Base-by-base conservation (phyloP, 2,329 filamentous ascomycete species). In the Davidsoniella australis region DNA sequence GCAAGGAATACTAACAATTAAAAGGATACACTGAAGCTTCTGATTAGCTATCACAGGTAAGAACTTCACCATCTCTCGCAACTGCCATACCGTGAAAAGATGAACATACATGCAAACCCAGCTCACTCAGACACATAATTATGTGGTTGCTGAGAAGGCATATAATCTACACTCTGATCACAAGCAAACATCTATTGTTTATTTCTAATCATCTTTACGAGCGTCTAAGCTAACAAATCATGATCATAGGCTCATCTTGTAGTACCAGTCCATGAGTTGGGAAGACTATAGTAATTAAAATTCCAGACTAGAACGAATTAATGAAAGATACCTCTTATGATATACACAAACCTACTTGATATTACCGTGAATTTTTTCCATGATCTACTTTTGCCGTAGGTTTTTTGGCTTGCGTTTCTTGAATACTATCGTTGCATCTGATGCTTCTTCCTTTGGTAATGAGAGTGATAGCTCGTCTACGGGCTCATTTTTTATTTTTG, bases 381-480 rank as follows among this genome's bases (percentile, higher is more conserved):
- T 18, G 24, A 18, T 39, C 37, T 48, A 79, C 60, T 73, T 79
- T 56, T 78, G 72, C 17, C 77, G 71, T 36, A 78, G 68, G 46
- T 71, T 74, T 66, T 78, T 82, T 12, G 76, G 69, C 59, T 86
- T 89, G 48, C 84, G 69, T 66, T 87, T 88, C 65, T 88, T 89
- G 64, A 89, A 91, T 2, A 86, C 67, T 67, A 51, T 26, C 17
- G 45, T 41, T 2, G 59, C 2, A 60, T 47, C 18, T 55, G 57
- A 14, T 14, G n/a, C 26, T 56, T 9, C 29, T 55, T 16, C 37
- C 53, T 14, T 54, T 16, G 23, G 37, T 38, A 10, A 36, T 17
- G 37, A 40, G 6, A 47, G 20, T 9, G 43, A 17, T 7, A 29
- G 5, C 18, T 51, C 43, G 18, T 14, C 23, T 23, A 26, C 16